Evolutionary conservation across 768 basidiomycete genomes (phyloP).

Genomic region (Clavulina sp.): DNA sequence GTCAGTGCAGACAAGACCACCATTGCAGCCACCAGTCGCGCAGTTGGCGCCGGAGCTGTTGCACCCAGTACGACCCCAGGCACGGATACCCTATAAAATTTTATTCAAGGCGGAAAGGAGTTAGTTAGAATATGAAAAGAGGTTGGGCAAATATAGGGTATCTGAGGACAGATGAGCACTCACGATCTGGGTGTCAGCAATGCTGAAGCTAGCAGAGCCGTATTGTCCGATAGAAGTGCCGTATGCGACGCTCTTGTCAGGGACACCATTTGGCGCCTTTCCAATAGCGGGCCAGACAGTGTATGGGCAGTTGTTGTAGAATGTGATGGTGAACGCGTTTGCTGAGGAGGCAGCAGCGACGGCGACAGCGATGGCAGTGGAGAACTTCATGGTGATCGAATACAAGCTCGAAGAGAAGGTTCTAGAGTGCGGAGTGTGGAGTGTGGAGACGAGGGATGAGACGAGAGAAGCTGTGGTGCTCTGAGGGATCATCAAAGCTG

Average conservation of each 20-base stretch:
- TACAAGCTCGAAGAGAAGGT: too few species aligned
- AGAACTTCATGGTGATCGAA: not conserved
- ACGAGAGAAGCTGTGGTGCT: too few species aligned
- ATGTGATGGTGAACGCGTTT: not conserved
- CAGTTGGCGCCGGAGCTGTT: not conserved
- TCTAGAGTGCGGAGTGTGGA: too few species aligned
- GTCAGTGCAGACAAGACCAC: constrained; percentile 5
- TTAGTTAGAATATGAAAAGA: not conserved
- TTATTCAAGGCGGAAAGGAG: not conserved
- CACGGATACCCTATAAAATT: constrained; percentile 4
- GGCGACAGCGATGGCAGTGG: not conserved
- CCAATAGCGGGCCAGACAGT: constrained; percentile 5
- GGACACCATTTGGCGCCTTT: constrained; percentile 1
- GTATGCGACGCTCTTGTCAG: constrained; percentile 2
- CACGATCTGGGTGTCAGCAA: not conserved
- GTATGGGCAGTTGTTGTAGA: not conserved
- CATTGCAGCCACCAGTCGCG: not conserved
- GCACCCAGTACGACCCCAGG: constrained; percentile 7
- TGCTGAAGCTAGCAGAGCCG: not conserved
- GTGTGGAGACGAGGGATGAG: too few species aligned
- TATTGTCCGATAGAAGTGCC: not conserved
- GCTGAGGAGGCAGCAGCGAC: not conserved
- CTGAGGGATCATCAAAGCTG: too few species aligned
- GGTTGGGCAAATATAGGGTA: too few species aligned
- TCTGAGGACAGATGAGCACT: too few species aligned